These are phyloP conservation scores for Tolypocladium ophioglossoides DNA, from an alignment of 2,329 filamentous ascomycete species.

Conservation along the genomic window DNA sequence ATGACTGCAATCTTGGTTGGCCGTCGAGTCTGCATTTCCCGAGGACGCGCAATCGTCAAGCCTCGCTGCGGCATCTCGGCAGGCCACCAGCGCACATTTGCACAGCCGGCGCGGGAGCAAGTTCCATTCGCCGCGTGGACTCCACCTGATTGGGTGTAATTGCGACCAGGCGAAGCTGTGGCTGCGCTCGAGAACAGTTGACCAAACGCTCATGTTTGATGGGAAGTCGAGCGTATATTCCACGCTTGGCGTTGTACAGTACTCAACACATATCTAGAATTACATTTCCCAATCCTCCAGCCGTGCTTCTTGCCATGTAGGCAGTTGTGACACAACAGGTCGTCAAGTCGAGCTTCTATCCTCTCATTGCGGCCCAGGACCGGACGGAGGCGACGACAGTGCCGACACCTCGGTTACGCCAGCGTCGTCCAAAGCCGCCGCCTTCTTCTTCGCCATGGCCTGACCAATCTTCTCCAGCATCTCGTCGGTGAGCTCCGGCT, in stretches of 20 bases:
- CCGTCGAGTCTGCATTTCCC: neutral
- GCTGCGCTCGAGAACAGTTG: neutral
- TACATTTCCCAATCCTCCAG: neutral
- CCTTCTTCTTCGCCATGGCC: slow-evolving; percentile 46
- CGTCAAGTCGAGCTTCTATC: neutral
- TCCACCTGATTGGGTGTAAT: neutral
- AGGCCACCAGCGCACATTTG: neutral
- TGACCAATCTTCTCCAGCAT: slow-evolving; percentile 54
- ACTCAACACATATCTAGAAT: neutral
- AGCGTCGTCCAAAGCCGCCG: slow-evolving; percentile 25
- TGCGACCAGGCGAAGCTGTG: neutral
- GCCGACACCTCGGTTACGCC: slow-evolving; percentile 22
- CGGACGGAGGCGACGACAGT: slow-evolving; percentile 7
- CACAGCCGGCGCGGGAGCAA: neutral
- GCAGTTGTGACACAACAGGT: neutral
- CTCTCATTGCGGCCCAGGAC: slow-evolving; percentile 1
- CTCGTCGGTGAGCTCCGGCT: slow-evolving; percentile 44
- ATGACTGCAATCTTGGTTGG: neutral
- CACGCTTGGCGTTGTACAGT: neutral
- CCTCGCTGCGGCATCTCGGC: neutral
- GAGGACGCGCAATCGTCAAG: neutral
- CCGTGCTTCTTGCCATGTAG: neutral
- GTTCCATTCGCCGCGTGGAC: neutral
- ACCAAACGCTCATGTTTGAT: neutral
- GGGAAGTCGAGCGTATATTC: neutral